A percentile compares a stretch with the other conserved stretches of the same genome.
Conservation (phyloP, 257 asterid genomes). For the Oldenlandia corymbosa region DNA sequence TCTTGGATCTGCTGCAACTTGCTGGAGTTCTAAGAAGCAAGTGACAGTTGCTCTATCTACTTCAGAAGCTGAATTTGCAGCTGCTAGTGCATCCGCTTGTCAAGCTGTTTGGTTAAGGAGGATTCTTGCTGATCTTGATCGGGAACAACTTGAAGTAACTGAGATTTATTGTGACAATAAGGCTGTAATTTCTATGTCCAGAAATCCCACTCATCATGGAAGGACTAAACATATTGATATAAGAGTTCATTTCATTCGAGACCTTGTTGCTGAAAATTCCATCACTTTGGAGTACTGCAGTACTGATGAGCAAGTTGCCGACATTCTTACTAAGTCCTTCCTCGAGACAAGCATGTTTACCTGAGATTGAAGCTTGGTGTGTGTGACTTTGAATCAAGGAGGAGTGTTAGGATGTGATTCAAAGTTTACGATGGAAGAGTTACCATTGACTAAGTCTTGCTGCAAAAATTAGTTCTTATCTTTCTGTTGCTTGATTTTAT, state of each 20-base stretch:
- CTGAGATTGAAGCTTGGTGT: neutral
- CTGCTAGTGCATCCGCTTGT: neutral
- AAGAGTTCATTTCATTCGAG: neutral
- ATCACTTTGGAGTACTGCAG: neutral
- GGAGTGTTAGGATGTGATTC: neutral
- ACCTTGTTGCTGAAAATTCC: neutral
- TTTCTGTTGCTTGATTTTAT: too few species aligned
- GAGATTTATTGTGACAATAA: slow-evolving; percentile 1
- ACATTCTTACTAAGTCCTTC: neutral
- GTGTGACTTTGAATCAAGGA: neutral
- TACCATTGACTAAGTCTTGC: too few species aligned
- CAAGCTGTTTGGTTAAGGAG: neutral
- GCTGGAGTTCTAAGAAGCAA: slow-evolving; percentile 6
- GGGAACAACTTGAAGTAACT: neutral
- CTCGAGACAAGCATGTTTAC: neutral
- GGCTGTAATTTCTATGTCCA: neutral
- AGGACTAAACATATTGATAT: neutral
- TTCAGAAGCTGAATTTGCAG: neutral
- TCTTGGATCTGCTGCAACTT: neutral
- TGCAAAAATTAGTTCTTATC: too few species aligned
- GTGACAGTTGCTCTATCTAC: neutral
- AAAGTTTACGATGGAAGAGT: too few species aligned
- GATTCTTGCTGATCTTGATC: neutral
- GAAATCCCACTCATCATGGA: slow-evolving; percentile 5
- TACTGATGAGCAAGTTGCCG: neutral